These are phyloP conservation scores for Viridothelium virens DNA, from an alignment of 495 filamentous ascomycete genomes.

Conservation along the genomic window DNA sequence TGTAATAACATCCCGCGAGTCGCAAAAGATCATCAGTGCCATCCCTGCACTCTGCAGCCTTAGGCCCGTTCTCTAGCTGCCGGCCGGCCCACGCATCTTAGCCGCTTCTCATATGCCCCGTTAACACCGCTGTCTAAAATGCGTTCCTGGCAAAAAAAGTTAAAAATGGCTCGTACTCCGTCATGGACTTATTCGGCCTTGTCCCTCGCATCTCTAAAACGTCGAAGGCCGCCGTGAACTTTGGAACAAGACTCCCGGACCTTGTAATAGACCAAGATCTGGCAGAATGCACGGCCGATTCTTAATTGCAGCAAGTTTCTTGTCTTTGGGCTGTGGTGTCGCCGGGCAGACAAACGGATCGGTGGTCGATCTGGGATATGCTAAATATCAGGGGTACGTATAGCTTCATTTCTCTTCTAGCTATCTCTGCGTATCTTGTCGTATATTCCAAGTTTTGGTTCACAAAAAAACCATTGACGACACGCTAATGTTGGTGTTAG, in stretches of 20 bases:
- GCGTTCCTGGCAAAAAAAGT: not conserved
- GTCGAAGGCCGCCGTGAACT: not conserved
- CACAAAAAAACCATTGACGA: no score
- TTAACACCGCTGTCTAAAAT: not conserved
- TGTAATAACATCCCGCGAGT: no score
- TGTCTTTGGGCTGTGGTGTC: not conserved
- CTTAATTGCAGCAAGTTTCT: not conserved
- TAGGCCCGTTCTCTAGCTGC: not conserved
- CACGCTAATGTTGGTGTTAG: not conserved
- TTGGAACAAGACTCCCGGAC: not conserved
- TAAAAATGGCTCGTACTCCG: not conserved
- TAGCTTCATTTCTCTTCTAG: no score
- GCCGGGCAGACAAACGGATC: constrained; percentile 17
- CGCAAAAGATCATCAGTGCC: no score
- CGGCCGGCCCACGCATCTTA: not conserved
- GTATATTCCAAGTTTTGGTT: no score
- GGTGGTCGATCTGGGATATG: constrained; percentile 24
- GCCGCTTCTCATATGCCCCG: not conserved
- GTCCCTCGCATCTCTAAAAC: not conserved
- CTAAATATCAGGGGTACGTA: constrained; percentile 20
- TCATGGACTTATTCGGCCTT: not conserved
- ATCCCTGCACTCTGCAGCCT: not conserved
- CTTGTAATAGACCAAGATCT: not conserved
- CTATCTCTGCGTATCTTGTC: no score
- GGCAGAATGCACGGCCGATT: not conserved